Base-by-base conservation (phyloP, 768 basidiomycete species). In the Saitozyma sp. region DNA sequence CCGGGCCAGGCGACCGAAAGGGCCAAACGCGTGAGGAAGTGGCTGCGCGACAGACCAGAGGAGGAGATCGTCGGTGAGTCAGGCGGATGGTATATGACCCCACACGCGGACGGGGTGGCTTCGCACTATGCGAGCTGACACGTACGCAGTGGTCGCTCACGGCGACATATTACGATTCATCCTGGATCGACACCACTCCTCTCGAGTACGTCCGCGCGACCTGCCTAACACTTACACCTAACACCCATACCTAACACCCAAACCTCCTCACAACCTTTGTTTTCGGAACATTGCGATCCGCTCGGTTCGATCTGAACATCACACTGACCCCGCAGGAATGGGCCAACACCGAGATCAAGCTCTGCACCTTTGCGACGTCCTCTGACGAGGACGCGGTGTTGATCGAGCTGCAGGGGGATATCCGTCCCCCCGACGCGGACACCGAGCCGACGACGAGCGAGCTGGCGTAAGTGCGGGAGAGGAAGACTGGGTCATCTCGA, bases 311-410 rank as follows among this genome's bases (percentile, higher is more conserved):
- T 29, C 29, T 29, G 29, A 5, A 29, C 29, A 2, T 29, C 5
- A 29, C 29, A 29, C 50, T 52, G 58, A 37, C 42, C 41, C 42
- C 17, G n/a, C 39, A 66, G 69, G 65, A 69, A 29, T 80, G 77
- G 77, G 69, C 58, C 9, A 80, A 80, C 61, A 70, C 76, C 54
- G 77, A 80, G 59, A 68, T 74, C 29, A 68, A 71, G 42, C 63
- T 71, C 9, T 77, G 66, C 67, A 70, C 66, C 0, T 79, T 79
- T 46, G 45, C 45, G 45, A 13, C 45, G 2, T 11, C 11, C 13
- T 46, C 45, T 46, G 45, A 46, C 45, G 45, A 11, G 11, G 45
- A 46, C 13, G 45, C 45, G 11, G 45, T 17, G 13, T 46, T 46
- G 45, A 17, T 46, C 45, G 45, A 46, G 45, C 13, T 46, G 29